Base-by-base conservation (phyloP, 345 rosid genomes). In the Zanthoxylum bungeanum region DNA sequence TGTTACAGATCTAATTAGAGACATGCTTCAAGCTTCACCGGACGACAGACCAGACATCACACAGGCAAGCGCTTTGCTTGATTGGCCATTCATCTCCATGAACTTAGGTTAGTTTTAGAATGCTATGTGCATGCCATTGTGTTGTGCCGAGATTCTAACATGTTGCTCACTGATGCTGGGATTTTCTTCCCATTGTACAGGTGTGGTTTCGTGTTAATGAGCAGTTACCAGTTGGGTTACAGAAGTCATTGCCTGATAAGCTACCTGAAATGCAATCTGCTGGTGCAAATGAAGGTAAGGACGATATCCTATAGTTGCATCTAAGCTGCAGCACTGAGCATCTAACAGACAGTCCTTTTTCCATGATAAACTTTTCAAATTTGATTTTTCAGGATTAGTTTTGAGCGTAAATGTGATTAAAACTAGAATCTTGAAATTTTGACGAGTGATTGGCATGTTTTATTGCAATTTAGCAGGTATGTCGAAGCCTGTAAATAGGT, bases 121-220 rank as follows among this genome's bases (percentile, higher is more conserved):
- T 71, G 73, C 68, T 70, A 70, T 76, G 72, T 70, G 72, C 71
- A 53, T 69, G 82, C 63, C 24, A 66, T 73, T 71, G 21, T 59
- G 36, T 25, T 67, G 67, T 68, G 77, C 75, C 71, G 80, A 68
- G 80, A 46, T 77, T 80, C 83, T 79, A 79, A 83, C 84, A 39
- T 69, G 80, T 74, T 76, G 66, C 73, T 75, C 19, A 76, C 85
- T 86, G 87, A 82, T 72, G 62, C 64, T 81, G 85, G 89, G 81
- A 76, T 68, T 68, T 80, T 73, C 63, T 77, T 83, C 80, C 82
- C 80, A 53, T 84, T 78, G 66, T 75, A 64, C 91, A 92, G 99
- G 85, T 95, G 30, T 95, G 99, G 99, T 92, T 95, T 80, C 94
- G 93, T 82, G 96, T 88, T 70, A 95, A 92, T 73, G 96, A 91